Conservation (phyloP, 2,329 filamentous ascomycete genomes). For the Curvularia hawaiiensis region DNA sequence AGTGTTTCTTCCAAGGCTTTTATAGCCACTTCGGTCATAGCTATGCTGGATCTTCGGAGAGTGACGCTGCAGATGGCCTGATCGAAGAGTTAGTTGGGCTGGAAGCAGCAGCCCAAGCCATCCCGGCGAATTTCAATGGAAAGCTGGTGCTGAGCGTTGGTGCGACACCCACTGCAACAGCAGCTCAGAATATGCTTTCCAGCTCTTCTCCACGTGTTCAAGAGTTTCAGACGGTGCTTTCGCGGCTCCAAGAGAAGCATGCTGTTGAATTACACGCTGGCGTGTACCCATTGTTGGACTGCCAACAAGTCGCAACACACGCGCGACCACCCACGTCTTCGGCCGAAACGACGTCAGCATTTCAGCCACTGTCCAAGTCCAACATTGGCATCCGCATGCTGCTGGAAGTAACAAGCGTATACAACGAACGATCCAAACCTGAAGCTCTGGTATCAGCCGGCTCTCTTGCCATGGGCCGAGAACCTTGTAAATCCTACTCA, state of each 20-base stretch:
- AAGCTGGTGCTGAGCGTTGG: conserved; percentile 69
- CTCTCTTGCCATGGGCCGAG: conserved; percentile 71
- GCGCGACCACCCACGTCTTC: conserved; percentile 53
- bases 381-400: conserved; percentile 71
- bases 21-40: conserved; percentile 78
- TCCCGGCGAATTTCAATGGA: conserved; percentile 36
- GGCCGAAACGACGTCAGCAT: conserved; percentile 16
- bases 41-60: conserved; percentile 62
- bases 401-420: conserved; percentile 73
- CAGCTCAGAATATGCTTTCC: conserved; percentile 64
- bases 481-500: conserved; percentile 72
- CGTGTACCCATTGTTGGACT: conserved; percentile 75
- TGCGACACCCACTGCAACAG: conserved; percentile 75
- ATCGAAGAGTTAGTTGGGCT: conserved; percentile 64
- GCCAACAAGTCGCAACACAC: conserved; percentile 78
- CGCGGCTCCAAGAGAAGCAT: conserved; percentile 38
- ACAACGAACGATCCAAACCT: conserved; percentile 53
- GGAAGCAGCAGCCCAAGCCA: conserved; percentile 52
- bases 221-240: conserved; percentile 51
- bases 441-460: conserved; percentile 75
- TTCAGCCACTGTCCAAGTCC: conserved; percentile 52
- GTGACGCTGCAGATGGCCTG: conserved; percentile 65
- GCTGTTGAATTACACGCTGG: conserved; percentile 74
- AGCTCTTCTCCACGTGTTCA: conserved; percentile 43
- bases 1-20: conserved; percentile 61